Percentiles rank a stretch among this genome's conserved stretches.
Conservation (phyloP, 345 rosid genomes). For the Populus alba region DNA sequence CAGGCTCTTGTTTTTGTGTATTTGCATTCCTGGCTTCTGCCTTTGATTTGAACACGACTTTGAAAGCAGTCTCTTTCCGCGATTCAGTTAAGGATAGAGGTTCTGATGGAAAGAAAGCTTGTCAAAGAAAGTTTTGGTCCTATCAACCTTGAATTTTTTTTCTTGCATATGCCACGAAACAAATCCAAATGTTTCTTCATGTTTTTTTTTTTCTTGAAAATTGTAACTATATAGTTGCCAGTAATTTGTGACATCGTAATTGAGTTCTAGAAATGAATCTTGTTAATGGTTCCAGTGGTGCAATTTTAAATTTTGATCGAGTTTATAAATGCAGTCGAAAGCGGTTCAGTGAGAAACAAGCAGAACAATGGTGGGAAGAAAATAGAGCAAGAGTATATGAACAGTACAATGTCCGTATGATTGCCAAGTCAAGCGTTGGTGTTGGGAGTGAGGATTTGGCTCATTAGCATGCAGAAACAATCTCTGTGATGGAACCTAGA, state of each 20-base stretch:
- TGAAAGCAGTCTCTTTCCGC: background rate
- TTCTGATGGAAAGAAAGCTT: background rate
- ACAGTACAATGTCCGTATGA: conserved; percentile 77
- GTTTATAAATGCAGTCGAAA: conserved; percentile 65
- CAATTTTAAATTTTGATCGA: background rate
- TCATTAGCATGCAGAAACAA: conserved; percentile 33
- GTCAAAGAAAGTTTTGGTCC: background rate
- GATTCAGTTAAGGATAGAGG: background rate
- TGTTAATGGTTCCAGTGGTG: background rate
- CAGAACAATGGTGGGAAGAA: conserved; percentile 97
- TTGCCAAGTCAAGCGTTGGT: conserved; percentile 77
- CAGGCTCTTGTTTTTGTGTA: background rate
- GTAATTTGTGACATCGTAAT: background rate
- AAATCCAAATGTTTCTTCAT: too few relatives aligned
- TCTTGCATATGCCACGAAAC: background rate
- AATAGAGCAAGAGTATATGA: conserved; percentile 85
- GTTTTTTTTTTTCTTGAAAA: background rate
- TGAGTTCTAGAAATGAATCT: background rate
- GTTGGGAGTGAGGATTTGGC: conserved; percentile 72
- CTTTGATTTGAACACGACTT: background rate
- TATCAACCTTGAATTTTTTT: background rate
- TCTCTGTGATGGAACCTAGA: conserved; percentile 30
- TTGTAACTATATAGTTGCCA: background rate
- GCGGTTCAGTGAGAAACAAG: conserved; percentile 90
- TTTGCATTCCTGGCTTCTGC: background rate